Base-by-base conservation (phyloP, 1,284 basidiomycete genomes). In the Pseudozyma pruni region DNA sequence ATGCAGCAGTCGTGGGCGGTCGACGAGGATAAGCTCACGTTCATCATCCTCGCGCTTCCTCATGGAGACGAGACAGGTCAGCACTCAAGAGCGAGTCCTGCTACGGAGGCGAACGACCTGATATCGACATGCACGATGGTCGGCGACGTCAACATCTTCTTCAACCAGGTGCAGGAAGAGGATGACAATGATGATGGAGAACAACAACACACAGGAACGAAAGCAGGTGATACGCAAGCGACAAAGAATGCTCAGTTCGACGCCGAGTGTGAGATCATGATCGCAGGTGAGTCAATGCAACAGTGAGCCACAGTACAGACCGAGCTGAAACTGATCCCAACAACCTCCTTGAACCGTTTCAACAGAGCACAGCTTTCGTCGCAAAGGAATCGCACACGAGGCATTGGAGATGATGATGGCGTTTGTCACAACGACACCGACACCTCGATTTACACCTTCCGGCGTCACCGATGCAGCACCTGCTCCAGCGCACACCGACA, bases 21-120 rank as follows among this genome's bases (percentile, higher is more conserved):
- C 3, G 94, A 97, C 80, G 87, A 89, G 50, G 94, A 98, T 83
- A 97, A 97, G 83, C 84, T 97, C 20, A 97, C 94, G 0, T 95
- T 96, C 82, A 95, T 97, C 83, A 85, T 96, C 45, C 88, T 94
- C 31, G 87, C 70, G 4, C 42, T 43, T 3, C 34, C 48, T 4
- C 40, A 16, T 2, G 45, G 31, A 11, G 6, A 27, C 29, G 13
- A 43, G 39, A n/a, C 29, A 14, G 56, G 38, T 33, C 39, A 50
- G 14, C 34, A 50, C 1, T 25, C 49, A n/a, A n/a, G n/a, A n/a
- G n/a, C n/a, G n/a, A n/a, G n/a, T n/a, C n/a, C n/a, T n/a, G n/a
- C n/a, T n/a, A n/a, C n/a, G n/a, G 0, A 41, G 53, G 9, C 41
- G 81, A 1, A 53, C 40, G 11, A 83, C 84, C 51, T 63, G 1